Base-by-base conservation (phyloP, 208 protist genomes). In the Trypanosoma lewisi region DNA sequence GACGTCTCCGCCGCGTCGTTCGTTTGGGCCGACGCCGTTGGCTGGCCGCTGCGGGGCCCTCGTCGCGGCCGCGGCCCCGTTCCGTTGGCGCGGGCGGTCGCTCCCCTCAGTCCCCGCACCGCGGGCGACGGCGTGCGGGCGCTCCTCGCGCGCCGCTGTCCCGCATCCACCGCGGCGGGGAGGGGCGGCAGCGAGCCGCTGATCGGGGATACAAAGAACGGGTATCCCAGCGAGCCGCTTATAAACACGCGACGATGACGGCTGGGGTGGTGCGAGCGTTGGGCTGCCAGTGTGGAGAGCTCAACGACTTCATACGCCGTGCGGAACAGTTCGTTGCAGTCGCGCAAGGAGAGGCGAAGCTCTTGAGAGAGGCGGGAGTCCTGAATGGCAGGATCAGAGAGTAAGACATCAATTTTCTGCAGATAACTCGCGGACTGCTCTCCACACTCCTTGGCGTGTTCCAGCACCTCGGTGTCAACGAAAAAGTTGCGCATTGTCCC, bases 261-360 rank as follows among this genome's bases (percentile, higher is more conserved):
- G 65, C 71, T 52, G 48, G 74, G 45, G 42, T 63, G 52, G 67
- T 70, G 41, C 70, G 58, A 30, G 79, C 41, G 56, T 72, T 48
- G 60, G 1, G 58, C n/a, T 16, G 55, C 45, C 14, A 49, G 67
- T 41, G 67, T 54, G 8, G 60, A 52, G 9, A 39, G 30, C n/a
- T 47, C 47, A 45, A 72, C 28, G 23, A 77, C 41, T 8, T 42
- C 45, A 54, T 84, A 67, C 4, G 80, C 77, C 48, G 77, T 80
- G 14, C 55, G 58, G 23, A 76, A 63, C 28, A 89, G 39, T 41
- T 82, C 77, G 33, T 62, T 62, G 68, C 83, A 89, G 68, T 89
- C 83, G 4, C 55, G 34, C 80, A 76, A 81, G 71, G 72, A 86
- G 60, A 59, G 60, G 34, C 63, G 73, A 37, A 89, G 63, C 4